Evolutionary conservation across 306 rosid species (phyloP).

Genomic region (Citrullus mucosospermus): DNA sequence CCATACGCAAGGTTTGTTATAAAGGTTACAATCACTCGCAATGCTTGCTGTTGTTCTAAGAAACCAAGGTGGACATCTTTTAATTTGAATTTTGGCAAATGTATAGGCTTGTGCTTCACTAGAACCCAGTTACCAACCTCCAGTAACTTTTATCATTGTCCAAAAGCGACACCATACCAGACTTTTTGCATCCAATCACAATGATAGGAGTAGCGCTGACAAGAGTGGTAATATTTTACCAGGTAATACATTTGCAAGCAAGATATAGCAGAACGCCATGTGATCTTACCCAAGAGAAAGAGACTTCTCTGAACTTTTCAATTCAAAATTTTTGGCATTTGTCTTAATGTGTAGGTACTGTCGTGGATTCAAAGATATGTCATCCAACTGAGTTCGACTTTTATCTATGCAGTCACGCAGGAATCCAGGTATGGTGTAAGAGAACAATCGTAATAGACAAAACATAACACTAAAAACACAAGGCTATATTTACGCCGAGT

Average conservation of each 20-base stretch:
- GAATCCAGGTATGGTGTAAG: slow-evolving; percentile 46
- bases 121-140: slow-evolving; percentile 74
- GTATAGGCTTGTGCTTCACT: slow-evolving; percentile 64
- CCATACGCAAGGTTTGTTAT: slow-evolving; percentile 46
- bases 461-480: background rate
- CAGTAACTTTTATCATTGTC: slow-evolving; percentile 73
- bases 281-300: background rate
- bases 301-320: background rate
- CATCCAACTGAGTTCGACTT: slow-evolving; percentile 81
- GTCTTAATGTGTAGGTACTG: slow-evolving; percentile 39
- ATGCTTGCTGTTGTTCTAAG: background rate
- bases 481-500: background rate
- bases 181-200: slow-evolving; percentile 49
- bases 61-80: background rate
- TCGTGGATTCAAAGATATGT: slow-evolving; percentile 75
- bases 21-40: background rate
- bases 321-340: background rate
- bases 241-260: slow-evolving; percentile 22
- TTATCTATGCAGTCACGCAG: slow-evolving; percentile 78
- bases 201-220: slow-evolving; percentile 40
- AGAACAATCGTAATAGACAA: background rate
- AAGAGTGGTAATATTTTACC: slow-evolving; percentile 69
- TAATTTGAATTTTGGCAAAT: slow-evolving; percentile 2
- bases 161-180: slow-evolving; percentile 73
- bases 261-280: background rate